Percentiles rank a stretch among this genome's conserved stretches.
Evolutionary conservation across 2,329 filamentous ascomycete genomes (phyloP).

Genomic region (Aspergillus bombycis): DNA sequence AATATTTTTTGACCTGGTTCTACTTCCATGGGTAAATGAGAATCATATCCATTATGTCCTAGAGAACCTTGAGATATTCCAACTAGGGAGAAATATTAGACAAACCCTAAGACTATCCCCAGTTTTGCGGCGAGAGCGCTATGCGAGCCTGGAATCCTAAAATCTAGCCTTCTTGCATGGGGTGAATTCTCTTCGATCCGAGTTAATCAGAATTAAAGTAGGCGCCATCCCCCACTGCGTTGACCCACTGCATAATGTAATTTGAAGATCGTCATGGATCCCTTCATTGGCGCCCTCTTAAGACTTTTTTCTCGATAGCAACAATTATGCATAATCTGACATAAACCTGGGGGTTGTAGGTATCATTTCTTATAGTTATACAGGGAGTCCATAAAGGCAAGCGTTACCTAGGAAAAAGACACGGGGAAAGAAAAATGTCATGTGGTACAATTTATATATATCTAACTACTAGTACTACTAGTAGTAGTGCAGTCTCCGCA

Average conservation of each 20-base stretch:
- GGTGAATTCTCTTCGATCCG: slow-evolving; percentile 4
- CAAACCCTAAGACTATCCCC: background rate
- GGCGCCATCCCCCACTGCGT: slow-evolving; percentile 23
- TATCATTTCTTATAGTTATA: background rate
- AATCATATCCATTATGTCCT: background rate
- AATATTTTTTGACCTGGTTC: background rate
- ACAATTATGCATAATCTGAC: background rate
- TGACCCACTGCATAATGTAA: slow-evolving; percentile 21
- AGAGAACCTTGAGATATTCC: background rate
- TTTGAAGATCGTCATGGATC: slow-evolving; percentile 18
- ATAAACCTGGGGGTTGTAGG: background rate
- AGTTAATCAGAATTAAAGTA: slow-evolving; percentile 28
- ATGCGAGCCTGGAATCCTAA: background rate
- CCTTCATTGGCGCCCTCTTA: background rate
- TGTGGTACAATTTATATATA: background rate
- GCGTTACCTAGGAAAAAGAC: background rate
- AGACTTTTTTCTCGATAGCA: no score
- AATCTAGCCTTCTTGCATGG: slow-evolving; percentile 20
- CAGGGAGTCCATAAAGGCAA: background rate
- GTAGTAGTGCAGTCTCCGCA: background rate
- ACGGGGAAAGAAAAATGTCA: background rate
- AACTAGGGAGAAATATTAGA: background rate
- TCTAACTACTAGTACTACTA: no score
- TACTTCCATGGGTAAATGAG: background rate
- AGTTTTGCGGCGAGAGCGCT: background rate